Base-by-base conservation (phyloP, 768 basidiomycete genomes). In the Macrolepiota fuliginosa region DNA sequence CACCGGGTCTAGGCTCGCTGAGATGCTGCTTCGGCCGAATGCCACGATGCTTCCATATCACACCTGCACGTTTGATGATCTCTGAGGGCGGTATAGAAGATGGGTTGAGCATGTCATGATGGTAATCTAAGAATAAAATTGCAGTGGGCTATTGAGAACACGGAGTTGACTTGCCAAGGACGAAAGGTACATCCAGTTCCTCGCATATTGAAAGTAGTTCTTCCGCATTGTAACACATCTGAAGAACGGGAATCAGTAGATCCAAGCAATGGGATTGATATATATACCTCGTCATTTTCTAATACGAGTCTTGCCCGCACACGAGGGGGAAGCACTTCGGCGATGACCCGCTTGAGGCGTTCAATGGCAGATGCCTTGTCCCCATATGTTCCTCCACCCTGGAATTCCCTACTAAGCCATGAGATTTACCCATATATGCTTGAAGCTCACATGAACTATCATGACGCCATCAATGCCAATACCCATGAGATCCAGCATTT, bases 11-110 rank as follows among this genome's bases (percentile, higher is more conserved):
- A n/a, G 90, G 86, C 67, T 95, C 92, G 53, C 91, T 94, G 11
- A 96, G 83, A 74, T 98, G 96, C 70, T 96, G 95, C 74, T 97
- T 98, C 5, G 92, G 91, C 39, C 78, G 82, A 63, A 98, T 96
- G 6, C 91, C 89, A 12, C 91, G 86, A 47, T 79, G 79, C 29
- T 74, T 71, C 81, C 91, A 98, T 32, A 91, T 91, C 13, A 80
- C 82, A 62, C 89, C 87, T 61, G 92, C 87, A 24, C 86, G 80
- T n/a, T 82, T 78, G 37, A 96, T 91, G 63, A 96, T 89, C 29
- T 79, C 81, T 0, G 78, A 72, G 1, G 87, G 83, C 1, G 90
- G 79, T 24, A 83, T 77, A n/a, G 79, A 79, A 35, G 83, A 88
- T 0, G 84, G 82, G 64, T 80, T 77, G 29, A 96, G 80, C 69